Evolutionary conservation across 768 basidiomycete species (phyloP).

Genomic region (Naganishia antarctica): DNA sequence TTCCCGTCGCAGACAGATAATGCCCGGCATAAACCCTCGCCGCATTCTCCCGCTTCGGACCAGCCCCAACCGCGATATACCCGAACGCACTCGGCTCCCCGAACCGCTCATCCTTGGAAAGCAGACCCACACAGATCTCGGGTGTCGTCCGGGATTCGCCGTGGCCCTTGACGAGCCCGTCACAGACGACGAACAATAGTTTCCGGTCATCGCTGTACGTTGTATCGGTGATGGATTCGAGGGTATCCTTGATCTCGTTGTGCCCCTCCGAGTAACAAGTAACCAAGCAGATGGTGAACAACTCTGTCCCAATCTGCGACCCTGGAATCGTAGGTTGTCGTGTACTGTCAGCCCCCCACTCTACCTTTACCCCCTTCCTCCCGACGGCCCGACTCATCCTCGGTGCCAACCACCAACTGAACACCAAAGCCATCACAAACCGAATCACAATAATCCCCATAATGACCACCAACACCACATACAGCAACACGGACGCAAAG

Average conservation of each 20-base stretch:
- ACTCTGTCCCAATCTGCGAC: conserved; percentile 85
- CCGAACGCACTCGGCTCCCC: conserved; percentile 94
- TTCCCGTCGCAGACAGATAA: conserved; percentile 52
- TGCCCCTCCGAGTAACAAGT: conserved; percentile 98
- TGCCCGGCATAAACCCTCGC: conserved; percentile 99
- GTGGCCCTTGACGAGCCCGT: conserved; percentile 97
- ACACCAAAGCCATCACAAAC: conserved; percentile 91
- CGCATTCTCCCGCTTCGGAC: conserved; percentile 81
- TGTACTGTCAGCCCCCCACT: conserved; percentile 20
- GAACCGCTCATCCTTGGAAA: conserved; percentile 91
- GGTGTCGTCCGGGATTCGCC: conserved; percentile 95
- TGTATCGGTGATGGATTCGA: conserved; percentile 87
- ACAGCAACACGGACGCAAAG: conserved; percentile 80
- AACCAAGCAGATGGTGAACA: conserved; percentile 90
- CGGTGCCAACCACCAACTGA: conserved; percentile 91
- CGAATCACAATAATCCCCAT: conserved; percentile 83
- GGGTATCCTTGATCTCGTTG: conserved; percentile 80
- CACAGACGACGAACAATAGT: conserved; percentile 86
- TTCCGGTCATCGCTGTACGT: conserved; percentile 89
- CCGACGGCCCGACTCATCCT: conserved; percentile 60
- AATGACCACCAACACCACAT: conserved; percentile 83
- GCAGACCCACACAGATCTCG: conserved; percentile 84
- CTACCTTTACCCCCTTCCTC: conserved; percentile 45
- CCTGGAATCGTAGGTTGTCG: conserved; percentile 66
- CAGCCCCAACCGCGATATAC: conserved; percentile 83